Percentiles rank a stretch among this genome's conserved stretches.
phyloP scores from a whole-genome alignment of 2,329 filamentous ascomycete genomes.

The Huntiella omanensis region DNA sequence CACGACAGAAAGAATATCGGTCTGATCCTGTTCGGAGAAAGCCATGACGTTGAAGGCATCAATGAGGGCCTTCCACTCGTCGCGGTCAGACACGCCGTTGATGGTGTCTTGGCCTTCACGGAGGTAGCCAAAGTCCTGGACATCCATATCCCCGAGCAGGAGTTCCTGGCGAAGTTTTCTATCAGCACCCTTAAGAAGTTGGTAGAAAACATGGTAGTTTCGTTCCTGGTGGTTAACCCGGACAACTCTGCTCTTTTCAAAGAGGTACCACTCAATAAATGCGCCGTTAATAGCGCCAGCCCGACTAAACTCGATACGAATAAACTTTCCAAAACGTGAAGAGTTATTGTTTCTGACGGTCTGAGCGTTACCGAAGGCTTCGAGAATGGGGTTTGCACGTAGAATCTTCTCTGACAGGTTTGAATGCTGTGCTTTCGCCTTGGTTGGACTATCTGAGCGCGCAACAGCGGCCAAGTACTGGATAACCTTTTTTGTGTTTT shows the following conservation, averaged over 20 bases:
- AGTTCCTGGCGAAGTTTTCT: conserved; percentile 54
- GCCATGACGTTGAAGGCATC: conserved; percentile 93
- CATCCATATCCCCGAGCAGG: conserved; percentile 52
- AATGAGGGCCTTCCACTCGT: conserved; percentile 77
- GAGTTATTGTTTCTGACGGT: conserved; percentile 98
- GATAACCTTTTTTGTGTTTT: conserved; percentile 99
- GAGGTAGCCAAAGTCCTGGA: conserved; percentile 84
- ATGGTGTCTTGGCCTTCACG: conserved; percentile 83
- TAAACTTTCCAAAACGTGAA: conserved; percentile 95
- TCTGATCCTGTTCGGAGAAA: conserved; percentile 70
- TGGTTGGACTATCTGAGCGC: conserved; percentile 53
- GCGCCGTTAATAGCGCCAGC: conserved; percentile 83
- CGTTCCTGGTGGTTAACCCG: conserved; percentile 72
- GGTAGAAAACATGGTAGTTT: conserved; percentile 96
- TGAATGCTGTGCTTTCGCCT: conserved; percentile 45
- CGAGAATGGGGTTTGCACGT: conserved; percentile 87
- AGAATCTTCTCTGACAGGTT: conserved; percentile 93
- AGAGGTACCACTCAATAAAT: conserved; percentile 94
- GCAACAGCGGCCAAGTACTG: conserved; percentile 94
- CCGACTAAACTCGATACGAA: conserved; percentile 83
- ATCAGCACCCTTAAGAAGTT: conserved; percentile 73
- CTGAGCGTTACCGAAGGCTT: conserved; percentile 95
- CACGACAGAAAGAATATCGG: conserved; percentile 66
- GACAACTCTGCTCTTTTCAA: conserved; percentile 96
- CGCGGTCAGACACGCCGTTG: conserved; percentile 68